phyloP scores from a whole-genome alignment of 2,329 filamentous ascomycete species.

The Exophiala viscosa region DNA sequence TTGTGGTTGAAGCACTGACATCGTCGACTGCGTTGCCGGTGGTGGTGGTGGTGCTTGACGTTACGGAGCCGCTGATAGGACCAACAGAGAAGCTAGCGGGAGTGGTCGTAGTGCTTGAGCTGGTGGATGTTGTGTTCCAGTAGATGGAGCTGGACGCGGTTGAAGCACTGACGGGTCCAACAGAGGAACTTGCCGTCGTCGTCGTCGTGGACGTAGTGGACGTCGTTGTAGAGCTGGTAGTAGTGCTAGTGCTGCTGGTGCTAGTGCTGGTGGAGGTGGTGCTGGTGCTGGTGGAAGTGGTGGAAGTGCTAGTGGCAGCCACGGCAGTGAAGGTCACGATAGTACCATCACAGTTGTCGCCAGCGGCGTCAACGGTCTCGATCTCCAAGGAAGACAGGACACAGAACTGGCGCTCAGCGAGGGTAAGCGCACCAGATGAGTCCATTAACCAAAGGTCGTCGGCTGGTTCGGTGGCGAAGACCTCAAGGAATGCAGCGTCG shows the following conservation, averaged over 20 bases:
- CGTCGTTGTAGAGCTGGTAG: neutral
- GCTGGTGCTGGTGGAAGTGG: too few relatives aligned
- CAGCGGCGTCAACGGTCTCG: too few relatives aligned
- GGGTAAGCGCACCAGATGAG: neutral
- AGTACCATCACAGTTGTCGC: too few relatives aligned
- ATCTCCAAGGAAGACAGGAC: neutral
- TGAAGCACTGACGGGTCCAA: conserved; percentile 4
- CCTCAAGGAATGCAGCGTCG: neutral
- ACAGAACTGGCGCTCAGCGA: conserved; percentile 10
- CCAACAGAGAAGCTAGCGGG: neutral
- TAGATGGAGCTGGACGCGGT: neutral
- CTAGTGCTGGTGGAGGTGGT: neutral
- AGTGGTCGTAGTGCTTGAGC: neutral
- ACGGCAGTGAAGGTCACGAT: too few relatives aligned
- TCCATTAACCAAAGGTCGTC: neutral
- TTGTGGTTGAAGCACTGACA: conserved; percentile 4
- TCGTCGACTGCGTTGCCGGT: neutral
- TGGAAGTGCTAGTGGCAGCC: too few relatives aligned
- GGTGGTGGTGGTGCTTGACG: conserved; percentile 4
- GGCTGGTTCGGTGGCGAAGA: neutral
- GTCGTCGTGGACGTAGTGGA: conserved; percentile 1
- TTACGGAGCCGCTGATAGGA: neutral
- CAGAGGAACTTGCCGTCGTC: neutral
- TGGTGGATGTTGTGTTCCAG: neutral
- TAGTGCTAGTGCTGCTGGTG: neutral